Evolutionary conservation across 495 filamentous ascomycete genomes (phyloP), one percentile per base, ranked within the genome.

Genomic region (Melanomma pulvis-pyrius): DNA sequence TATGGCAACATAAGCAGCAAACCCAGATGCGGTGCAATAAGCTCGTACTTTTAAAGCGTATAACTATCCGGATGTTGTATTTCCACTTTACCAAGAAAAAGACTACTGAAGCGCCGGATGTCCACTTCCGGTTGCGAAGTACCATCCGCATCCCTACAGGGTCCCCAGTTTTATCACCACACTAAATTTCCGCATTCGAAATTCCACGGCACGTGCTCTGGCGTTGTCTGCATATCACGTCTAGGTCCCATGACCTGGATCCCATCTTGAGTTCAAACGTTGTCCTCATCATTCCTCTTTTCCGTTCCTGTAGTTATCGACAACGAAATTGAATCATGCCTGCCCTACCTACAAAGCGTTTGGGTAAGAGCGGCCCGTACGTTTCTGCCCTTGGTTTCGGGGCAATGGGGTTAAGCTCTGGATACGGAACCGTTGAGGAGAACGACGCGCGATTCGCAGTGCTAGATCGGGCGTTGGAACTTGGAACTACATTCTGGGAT

Each of bases 401-500:
- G 2, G 71, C 82, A 13, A 86, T 86, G 84, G 81, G 81, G 9
- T 30, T 86, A 60, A 78, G 77, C 55, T 30, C 55, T 2, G 47
- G 67, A 36, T 85, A 85, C 62, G 82, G 82, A 11, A 21, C 66
- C 1, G 15, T 70, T 8, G 66, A 76, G 1, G 64, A 68, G n/a
- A 80, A 85, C 47, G 75, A 80, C 30, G 80, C 81, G 29, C 79
- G 80, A n/a, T 81, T 86, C 51, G 73, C 73, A 9, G 11, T 86
- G 12, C 79, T 83, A 0, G 82, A 86, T 64, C 80, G 81, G 1
- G 84, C 82, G 13, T 67, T 83, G 51, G 79, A 83, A 57, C 71
- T 83, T 9, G 88, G 87, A 4, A 75, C 81, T 41, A 81, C 65
- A 0, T 83, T 84, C 59, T 89, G 87, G 87, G 87, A 90, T 69